Evolutionary conservation across 108 stramenopile genomes (phyloP), one percentile per base, ranked within the genome.

Genomic region (Aurantiochytrium sp.): DNA sequence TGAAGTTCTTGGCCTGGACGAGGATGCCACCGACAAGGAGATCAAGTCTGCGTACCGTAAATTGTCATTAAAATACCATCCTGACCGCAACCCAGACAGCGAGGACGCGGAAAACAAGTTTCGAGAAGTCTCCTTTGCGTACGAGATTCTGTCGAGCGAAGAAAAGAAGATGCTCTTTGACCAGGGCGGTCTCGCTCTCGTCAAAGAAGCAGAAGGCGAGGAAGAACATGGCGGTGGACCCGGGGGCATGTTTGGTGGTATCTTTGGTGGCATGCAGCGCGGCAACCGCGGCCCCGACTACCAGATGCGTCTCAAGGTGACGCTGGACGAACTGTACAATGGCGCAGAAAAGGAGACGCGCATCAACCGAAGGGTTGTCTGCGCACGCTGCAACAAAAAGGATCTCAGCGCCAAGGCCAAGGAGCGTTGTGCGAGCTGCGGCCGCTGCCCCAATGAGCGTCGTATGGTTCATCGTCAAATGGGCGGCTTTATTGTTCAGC

Each of bases 31-130:
- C 16, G 88, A 44, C 4, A 44, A 28, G 5, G 23, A 90, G 59
- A 90, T 90, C 43, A 90, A 89, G 76, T 93, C 93, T 60, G 94
- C 94, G 5, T 95, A 94, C 87, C 89, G 94, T 4, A 92, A 93
- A 87, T 88, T 95, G 25, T 92, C 92, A 16, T 88, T 93, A 42
- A 90, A 94, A 60, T 94, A 93, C 89, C 94, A 95, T 57, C 94
- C 94, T 5, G 89, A 90, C 42, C 89, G 88, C 42, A 90, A 90
- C 59, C 72, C 53, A 4, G 89, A 51, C 29, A 23, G 88, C 51
- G 89, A 53, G 12, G 93, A 93, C 35, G 94, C 94, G 19, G 92
- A 91, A 12, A 14, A 72, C 4, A 90, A 92, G 72, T 95, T 95
- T 44, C 91, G 92, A 44, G 92, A 94, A 42, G 89, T 94, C 5